Base-by-base conservation (phyloP, 768 basidiomycete species). In the Collybia nuda region DNA sequence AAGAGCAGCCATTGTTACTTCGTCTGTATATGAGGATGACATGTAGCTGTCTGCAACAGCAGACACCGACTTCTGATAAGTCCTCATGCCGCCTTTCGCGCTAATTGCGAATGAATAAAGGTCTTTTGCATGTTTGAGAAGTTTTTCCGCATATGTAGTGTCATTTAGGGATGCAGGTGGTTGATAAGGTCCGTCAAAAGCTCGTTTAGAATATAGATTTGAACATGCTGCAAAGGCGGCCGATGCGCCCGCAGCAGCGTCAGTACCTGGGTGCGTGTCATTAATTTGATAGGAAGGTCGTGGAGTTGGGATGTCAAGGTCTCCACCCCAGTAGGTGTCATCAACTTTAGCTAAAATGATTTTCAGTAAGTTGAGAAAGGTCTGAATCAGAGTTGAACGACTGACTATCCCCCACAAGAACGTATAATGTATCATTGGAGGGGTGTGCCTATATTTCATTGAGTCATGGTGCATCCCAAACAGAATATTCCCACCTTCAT, bases 141-240 rank as follows among this genome's bases (percentile, higher is more conserved):
- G 81, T 8, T 72, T 77, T 12, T 75, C 63, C 1, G 90, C 81
- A 61, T 96, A 97, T 1, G 84, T 79, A 1, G 80, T 68, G 61
- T 97, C 89, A 44, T 76, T 74, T 22, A 96, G 74, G 0, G 84
- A 80, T 1, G 88, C 85, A 14, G 86, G 82, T 1, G 81, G 66
- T 1, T 82, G 74, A 52, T 77, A 80, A 4, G 77, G 69, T 29
- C 57, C 52, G 43, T 73, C 73, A 39, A 90, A 80, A 29, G 74
- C 60, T 53, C 73, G 76, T 57, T 77, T 77, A 53, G 82, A 76
- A 60, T 97, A 98, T 23, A 98, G 77, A 51, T 82, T 79, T 1
- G 94, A 87, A 58, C 90, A 93, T 0, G 93, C 81, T 11, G 94
- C 80, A 62, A 97, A 94, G 14, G 95, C 93, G 1, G 91, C 88